Evolutionary conservation across 2,329 filamentous ascomycete genomes (phyloP).

Genomic region (Alternaria brassicicola): DNA sequence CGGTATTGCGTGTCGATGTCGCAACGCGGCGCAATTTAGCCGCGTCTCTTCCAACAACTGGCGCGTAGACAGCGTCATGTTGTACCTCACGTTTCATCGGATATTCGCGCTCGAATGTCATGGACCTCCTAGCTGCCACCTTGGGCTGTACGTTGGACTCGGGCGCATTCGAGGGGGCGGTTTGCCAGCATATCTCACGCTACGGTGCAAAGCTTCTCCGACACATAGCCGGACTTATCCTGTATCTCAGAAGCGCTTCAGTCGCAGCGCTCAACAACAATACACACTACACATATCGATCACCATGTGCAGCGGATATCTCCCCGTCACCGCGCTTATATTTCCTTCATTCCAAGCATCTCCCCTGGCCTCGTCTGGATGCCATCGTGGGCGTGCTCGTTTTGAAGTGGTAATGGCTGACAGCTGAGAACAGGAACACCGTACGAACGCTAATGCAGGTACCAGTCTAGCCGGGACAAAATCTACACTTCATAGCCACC

Average conservation of each 20-base stretch:
- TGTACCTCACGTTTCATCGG: too few relatives aligned
- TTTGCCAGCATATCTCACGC: too few relatives aligned
- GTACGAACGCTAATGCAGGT: background rate
- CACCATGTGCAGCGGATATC: background rate
- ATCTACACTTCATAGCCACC: background rate
- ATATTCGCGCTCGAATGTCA: too few relatives aligned
- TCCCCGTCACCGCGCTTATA: background rate
- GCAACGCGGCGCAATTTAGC: background rate
- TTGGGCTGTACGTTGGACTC: too few relatives aligned
- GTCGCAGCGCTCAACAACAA: background rate
- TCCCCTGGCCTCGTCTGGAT: background rate
- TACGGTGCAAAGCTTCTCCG: too few relatives aligned
- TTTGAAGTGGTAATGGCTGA: background rate
- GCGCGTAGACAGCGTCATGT: accelerated
- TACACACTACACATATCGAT: too few relatives aligned
- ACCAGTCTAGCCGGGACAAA: background rate
- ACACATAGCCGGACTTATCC: too few relatives aligned
- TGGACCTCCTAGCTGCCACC: too few relatives aligned
- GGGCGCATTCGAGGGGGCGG: too few relatives aligned
- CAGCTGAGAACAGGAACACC: background rate
- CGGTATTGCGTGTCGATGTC: background rate
- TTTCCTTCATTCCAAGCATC: background rate
- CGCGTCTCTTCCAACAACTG: accelerated
- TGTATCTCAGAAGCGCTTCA: too few relatives aligned
- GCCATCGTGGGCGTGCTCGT: background rate